phyloP scores from a whole-genome alignment of 495 filamentous ascomycete species.

The Aspergillus ellipticus region DNA sequence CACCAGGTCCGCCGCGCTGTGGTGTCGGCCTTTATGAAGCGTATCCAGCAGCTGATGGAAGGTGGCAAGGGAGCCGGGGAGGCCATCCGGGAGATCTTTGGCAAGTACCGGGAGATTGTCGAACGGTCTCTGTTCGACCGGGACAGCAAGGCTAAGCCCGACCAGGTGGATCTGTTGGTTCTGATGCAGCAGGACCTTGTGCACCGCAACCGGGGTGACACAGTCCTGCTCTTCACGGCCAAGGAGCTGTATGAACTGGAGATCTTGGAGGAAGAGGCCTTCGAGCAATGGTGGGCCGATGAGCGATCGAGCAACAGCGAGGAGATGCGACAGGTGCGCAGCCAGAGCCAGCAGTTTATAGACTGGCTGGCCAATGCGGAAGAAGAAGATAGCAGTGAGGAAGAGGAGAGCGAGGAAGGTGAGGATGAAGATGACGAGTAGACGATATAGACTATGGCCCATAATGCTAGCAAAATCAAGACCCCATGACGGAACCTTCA shows the following conservation, averaged over 20 bases:
- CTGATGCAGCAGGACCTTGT: constrained; percentile 76
- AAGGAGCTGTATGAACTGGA: constrained; percentile 83
- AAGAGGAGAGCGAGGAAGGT: constrained; percentile 55
- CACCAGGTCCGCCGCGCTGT: constrained; percentile 82
- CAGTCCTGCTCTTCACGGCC: constrained; percentile 66
- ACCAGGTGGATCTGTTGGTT: constrained; percentile 82
- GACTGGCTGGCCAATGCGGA: constrained; percentile 82
- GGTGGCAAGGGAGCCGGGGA: constrained; percentile 55
- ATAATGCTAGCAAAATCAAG: neutral
- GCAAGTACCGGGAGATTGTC: constrained; percentile 53
- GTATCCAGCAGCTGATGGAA: constrained; percentile 68
- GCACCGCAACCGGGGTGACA: constrained; percentile 55
- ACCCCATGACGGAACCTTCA: neutral
- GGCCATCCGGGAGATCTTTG: constrained; percentile 60
- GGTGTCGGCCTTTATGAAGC: constrained; percentile 77
- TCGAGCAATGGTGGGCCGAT: constrained; percentile 85
- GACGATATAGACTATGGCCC: neutral
- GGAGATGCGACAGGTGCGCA: constrained; percentile 65
- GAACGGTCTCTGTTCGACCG: constrained; percentile 57
- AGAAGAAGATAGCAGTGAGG: constrained; percentile 74
- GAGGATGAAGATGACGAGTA: constrained; percentile 25
- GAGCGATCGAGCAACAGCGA: constrained; percentile 58
- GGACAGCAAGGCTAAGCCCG: constrained; percentile 53
- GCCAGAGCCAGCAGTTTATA: constrained; percentile 71
- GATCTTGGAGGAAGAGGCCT: constrained; percentile 83